Evolutionary conservation across 805 yeast genomes (phyloP).

Genomic region (Wilhelminamyces savonicus): DNA sequence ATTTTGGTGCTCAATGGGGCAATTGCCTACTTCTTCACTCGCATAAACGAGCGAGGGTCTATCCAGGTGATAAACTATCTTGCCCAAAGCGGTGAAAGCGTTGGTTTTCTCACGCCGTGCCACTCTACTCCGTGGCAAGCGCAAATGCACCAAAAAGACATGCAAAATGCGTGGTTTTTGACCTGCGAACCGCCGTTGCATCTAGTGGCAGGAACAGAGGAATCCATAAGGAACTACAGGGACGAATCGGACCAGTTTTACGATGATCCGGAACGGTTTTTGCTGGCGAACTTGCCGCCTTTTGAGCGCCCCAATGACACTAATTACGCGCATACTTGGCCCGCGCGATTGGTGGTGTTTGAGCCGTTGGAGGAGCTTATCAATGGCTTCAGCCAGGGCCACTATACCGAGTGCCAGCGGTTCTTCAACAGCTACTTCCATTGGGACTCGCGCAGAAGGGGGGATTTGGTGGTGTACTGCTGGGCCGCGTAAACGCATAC

Average conservation of each 20-base stretch:
- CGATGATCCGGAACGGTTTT: slow-evolving; percentile 53
- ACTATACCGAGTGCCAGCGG: slow-evolving; percentile 43
- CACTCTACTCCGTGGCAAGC: slow-evolving; percentile 97
- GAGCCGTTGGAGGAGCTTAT: slow-evolving; percentile 51
- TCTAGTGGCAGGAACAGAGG: slow-evolving; percentile 12
- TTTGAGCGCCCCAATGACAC: slow-evolving; percentile 1
- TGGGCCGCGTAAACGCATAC: no score
- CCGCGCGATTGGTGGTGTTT: slow-evolving; percentile 67
- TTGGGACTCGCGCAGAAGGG: slow-evolving; percentile 78
- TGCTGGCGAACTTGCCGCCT: slow-evolving; percentile 48
- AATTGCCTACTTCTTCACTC: slow-evolving; percentile 48
- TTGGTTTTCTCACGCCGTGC: slow-evolving; percentile 88
- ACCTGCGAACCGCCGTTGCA: slow-evolving; percentile 89
- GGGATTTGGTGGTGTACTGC: slow-evolving; percentile 67
- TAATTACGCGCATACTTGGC: slow-evolving; percentile 41
- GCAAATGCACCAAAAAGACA: slow-evolving; percentile 56
- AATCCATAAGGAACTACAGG: slow-evolving; percentile 41
- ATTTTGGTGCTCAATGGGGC: slow-evolving; percentile 27
- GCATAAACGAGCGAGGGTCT: slow-evolving; percentile 83
- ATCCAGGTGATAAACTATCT: slow-evolving; percentile 57
- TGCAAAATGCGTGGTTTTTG: slow-evolving; percentile 57
- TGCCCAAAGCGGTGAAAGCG: slow-evolving; percentile 37
- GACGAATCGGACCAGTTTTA: slow-evolving; percentile 89
- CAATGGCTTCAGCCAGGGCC: slow-evolving; percentile 31
- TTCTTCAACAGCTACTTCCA: slow-evolving; percentile 77